A percentile compares a stretch with the other conserved stretches of the same genome.
These are phyloP conservation scores for Inga laurina DNA, from an alignment of 306 rosid genomes.

Conservation along the genomic window DNA sequence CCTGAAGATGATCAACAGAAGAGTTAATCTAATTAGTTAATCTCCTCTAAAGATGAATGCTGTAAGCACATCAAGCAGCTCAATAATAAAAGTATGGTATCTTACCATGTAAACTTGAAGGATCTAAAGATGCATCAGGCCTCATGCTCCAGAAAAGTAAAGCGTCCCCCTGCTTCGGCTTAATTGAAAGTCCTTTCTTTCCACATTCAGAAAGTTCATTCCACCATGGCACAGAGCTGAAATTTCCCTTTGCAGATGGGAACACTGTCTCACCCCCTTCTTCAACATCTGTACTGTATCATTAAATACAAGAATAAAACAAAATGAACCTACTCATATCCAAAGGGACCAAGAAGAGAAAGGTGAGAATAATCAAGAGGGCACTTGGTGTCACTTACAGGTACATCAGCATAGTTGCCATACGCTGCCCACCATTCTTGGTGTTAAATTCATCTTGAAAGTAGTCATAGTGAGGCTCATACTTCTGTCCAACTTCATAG, in stretches of 20 bases:
- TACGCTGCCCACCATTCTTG: slow-evolving; percentile 92
- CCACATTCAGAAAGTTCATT: slow-evolving; percentile 92
- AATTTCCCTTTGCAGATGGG: slow-evolving; percentile 91
- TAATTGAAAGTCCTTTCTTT: slow-evolving; percentile 84
- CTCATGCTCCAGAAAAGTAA: slow-evolving; percentile 99
- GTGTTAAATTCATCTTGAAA: slow-evolving; percentile 89
- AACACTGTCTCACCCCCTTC: slow-evolving; percentile 99
- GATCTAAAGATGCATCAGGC: slow-evolving; percentile 87
- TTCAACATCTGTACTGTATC: slow-evolving; percentile 91
- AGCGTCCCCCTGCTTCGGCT: slow-evolving; percentile 95
- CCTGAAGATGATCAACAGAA: slow-evolving; percentile 57
- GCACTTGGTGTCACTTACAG: slow-evolving; percentile 64
- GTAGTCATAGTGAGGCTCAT: slow-evolving; percentile 97
- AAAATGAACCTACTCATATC: slow-evolving; percentile 20
- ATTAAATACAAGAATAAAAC: slow-evolving; percentile 28
- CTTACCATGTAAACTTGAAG: slow-evolving; percentile 97
- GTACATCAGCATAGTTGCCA: slow-evolving; percentile 93
- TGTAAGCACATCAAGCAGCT: slow-evolving; percentile 9
- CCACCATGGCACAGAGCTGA: slow-evolving; percentile 97
- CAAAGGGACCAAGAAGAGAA: slow-evolving; percentile 19
- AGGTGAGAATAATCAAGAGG: slow-evolving; percentile 24
- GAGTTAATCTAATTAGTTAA: slow-evolving; percentile 16
- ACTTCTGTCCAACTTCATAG: slow-evolving; percentile 97
- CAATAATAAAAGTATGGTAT: slow-evolving; percentile 10
- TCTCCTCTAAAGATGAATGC: slow-evolving; percentile 12